These are phyloP conservation scores for Citrullus colocynthis DNA, from an alignment of 306 rosid genomes.

Conservation along the genomic window DNA sequence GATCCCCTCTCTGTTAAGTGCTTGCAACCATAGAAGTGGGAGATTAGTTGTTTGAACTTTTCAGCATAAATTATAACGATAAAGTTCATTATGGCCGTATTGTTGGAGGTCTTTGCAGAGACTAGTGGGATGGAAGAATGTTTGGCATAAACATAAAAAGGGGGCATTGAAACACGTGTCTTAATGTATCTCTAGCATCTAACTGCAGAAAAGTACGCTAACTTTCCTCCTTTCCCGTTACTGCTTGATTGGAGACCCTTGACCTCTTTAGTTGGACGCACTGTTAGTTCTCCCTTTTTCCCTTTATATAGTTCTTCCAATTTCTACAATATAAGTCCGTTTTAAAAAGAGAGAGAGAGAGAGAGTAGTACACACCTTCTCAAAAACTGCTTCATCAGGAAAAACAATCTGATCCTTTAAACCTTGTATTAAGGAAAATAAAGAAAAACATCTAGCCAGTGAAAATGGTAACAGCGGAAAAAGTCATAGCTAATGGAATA, in stretches of 20 bases:
- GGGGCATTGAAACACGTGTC: background rate
- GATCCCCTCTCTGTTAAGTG: background rate
- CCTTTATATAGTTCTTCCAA: background rate
- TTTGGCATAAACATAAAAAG: background rate
- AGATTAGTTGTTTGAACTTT: background rate
- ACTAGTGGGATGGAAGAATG: background rate
- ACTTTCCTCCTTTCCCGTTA: background rate
- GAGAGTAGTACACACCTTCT: conserved; percentile 46
- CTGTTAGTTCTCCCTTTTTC: background rate
- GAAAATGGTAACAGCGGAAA: conserved; percentile 4
- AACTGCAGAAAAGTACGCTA: background rate
- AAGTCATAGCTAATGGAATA: background rate
- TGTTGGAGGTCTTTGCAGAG: background rate
- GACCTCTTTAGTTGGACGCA: background rate
- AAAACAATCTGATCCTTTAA: conserved; percentile 84
- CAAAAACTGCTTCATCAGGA: conserved; percentile 88
- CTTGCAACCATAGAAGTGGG: background rate
- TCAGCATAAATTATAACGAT: background rate
- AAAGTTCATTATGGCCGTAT: background rate
- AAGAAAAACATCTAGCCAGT: background rate
- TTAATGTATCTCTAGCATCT: background rate
- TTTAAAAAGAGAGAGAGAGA: background rate
- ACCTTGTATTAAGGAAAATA: conserved; percentile 39
- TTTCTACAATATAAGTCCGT: background rate
- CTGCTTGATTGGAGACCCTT: background rate